phyloP scores from a whole-genome alignment of 192 early-diverging fungal species.

The Entomortierella lignicola region DNA sequence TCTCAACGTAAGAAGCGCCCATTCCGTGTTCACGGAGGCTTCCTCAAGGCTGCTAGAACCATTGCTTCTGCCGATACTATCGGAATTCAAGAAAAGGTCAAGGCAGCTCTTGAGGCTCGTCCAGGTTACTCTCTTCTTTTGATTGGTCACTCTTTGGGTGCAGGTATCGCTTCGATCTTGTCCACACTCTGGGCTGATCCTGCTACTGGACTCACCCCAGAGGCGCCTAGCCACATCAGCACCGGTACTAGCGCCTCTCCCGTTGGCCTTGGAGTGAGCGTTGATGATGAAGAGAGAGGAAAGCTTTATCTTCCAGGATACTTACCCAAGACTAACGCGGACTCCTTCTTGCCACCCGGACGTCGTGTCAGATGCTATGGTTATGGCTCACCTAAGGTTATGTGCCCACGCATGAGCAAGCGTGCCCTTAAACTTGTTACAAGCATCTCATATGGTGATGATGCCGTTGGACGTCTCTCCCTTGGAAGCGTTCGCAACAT shows the following conservation, averaged over 20 bases:
- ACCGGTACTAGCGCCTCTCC: background rate
- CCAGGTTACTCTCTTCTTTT: conserved; percentile 58
- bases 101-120: conserved; percentile 53
- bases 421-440: conserved; percentile 55
- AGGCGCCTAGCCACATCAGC: conserved; percentile 22
- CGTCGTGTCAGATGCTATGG: conserved; percentile 59
- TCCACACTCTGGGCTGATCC: conserved; percentile 57
- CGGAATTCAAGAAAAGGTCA: conserved; percentile 56
- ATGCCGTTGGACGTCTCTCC: conserved; percentile 49
- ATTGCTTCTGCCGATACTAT: conserved; percentile 56
- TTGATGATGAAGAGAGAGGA: conserved; percentile 3
- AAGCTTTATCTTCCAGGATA: conserved; percentile 37
- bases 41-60: conserved; percentile 52
- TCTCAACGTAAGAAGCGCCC: conserved; percentile 13
- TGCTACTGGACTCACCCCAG: conserved; percentile 54
- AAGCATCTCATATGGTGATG: conserved; percentile 49
- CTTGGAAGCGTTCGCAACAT: conserved; percentile 55
- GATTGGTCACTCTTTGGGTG: conserved; percentile 64
- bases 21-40: conserved; percentile 61
- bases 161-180: conserved; percentile 61
- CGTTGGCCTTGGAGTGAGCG: background rate
- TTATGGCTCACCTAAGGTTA: conserved; percentile 58
- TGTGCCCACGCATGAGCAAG: conserved; percentile 57
- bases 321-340: conserved; percentile 10
- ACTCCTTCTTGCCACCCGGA: conserved; percentile 55